Base-by-base conservation (phyloP, 257 asterid species). In the Ehretia macrophylla region DNA sequence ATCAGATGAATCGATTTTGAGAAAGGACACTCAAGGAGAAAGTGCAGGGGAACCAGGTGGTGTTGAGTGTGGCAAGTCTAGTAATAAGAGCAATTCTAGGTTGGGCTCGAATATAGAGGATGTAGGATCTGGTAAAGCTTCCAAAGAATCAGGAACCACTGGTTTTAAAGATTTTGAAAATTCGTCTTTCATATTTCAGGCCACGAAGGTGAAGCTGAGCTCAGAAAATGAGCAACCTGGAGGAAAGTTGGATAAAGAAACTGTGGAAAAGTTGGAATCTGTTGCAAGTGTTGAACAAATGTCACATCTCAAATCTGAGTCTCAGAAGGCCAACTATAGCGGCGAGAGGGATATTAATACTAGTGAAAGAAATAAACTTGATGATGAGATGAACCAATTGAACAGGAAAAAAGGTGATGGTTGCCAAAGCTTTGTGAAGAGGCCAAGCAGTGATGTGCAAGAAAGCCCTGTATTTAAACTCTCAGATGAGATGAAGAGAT, bases 401-500 rank as follows among this genome's bases (percentile, higher is more conserved):
- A 66, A 75, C 37, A 62, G 68, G 19, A 76, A 37, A 39, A 80
- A 65, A 42, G 35, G 66, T 17, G 77, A 62, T 17, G 66, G 51
- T 66, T 68, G 45, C 55, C 64, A 65, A 59, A 64, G 60, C 63
- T 61, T 55, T 59, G 62, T 51, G 32, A 67, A 62, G 68, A 38
- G 48, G 40, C 32, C 68, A 64, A 32, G 52, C 56, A 14, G 27
- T 13, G 11, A 17, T 18, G 45, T 51, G 51, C 60, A 65, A 67
- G 68, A 73, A 73, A 53, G 49, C 72, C 71, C 75, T 63, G 62
- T 67, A n/a, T 78, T 65, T 66, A 72, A 76, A 64, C 64, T 88
- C 63, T 60, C 77, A 12, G 63, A 75, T 59, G 79, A 77, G 72
- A 79, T 93, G 87, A 83, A 72, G 73, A 68, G 71, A 58, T 72